These are phyloP conservation scores for Pleurotus pulmonarius DNA, from an alignment of 768 basidiomycete genomes.

Conservation along the genomic window DNA sequence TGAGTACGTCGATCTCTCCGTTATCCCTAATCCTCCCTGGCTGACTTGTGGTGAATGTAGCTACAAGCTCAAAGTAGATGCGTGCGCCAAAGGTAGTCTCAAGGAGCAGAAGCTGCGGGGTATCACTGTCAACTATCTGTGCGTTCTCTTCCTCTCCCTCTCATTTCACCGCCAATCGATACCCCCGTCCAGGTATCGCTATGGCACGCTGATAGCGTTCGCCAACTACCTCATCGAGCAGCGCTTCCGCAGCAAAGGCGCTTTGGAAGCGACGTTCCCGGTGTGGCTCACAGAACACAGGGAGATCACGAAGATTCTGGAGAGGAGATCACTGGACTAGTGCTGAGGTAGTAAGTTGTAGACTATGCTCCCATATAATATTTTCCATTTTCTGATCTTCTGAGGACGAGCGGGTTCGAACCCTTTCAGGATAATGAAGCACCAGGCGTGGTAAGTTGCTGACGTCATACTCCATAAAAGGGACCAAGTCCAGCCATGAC, in stretches of 20 bases:
- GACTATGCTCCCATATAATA: too few relatives aligned
- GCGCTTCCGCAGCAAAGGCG: conserved; percentile 26
- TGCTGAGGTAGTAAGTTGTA: neutral
- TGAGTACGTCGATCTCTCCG: conserved; percentile 53
- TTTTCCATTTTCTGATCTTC: too few relatives aligned
- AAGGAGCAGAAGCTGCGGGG: conserved; percentile 76
- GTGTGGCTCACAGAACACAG: conserved; percentile 80
- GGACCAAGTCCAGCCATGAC: too few relatives aligned
- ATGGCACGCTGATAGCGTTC: conserved; percentile 90
- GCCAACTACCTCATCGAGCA: conserved; percentile 91
- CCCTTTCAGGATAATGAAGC: too few relatives aligned
- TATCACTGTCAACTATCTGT: conserved; percentile 89
- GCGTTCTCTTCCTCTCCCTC: conserved; percentile 11
- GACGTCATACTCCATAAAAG: too few relatives aligned
- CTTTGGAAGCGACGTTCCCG: conserved; percentile 56
- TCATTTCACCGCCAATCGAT: neutral
- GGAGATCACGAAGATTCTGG: conserved; percentile 77
- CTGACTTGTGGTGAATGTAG: conserved; percentile 33
- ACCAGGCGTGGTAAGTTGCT: too few relatives aligned
- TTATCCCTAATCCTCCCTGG: neutral
- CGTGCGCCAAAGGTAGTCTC: conserved; percentile 70
- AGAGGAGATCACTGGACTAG: conserved; percentile 66
- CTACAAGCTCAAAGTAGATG: conserved; percentile 88
- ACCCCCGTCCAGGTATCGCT: conserved; percentile 57
- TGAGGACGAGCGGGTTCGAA: too few relatives aligned